phyloP scores from a whole-genome alignment of 2,329 filamentous ascomycete genomes.

The Fusarium sarcochroum region DNA sequence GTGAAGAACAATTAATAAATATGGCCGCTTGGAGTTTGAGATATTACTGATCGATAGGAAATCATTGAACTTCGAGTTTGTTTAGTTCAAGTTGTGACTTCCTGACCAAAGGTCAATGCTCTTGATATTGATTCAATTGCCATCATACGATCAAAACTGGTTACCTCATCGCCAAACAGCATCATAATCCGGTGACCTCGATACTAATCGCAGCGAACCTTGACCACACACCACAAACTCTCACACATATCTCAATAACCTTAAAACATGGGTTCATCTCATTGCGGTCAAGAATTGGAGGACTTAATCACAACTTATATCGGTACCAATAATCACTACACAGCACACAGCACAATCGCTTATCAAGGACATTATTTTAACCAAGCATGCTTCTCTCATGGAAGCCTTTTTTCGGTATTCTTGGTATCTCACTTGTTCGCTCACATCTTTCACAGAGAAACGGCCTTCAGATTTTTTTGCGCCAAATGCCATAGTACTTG shows the following conservation, averaged over 20 bases:
- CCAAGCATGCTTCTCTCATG: constrained; percentile 42
- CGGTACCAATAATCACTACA: no score
- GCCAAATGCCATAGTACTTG: constrained; percentile 66
- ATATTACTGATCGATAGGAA: not conserved
- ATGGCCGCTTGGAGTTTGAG: not conserved
- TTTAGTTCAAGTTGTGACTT: constrained; percentile 8
- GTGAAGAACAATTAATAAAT: not conserved
- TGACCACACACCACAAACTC: not conserved
- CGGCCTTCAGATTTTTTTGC: constrained; percentile 57
- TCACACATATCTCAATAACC: not conserved
- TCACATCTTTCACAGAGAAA: constrained; percentile 49
- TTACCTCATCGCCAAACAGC: constrained; percentile 5
- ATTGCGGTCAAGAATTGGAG: no score
- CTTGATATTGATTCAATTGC: constrained; percentile 4
- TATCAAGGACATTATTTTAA: constrained; percentile 39
- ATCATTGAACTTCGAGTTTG: not conserved
- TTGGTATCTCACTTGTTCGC: constrained; percentile 48
- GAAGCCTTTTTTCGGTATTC: constrained; percentile 44
- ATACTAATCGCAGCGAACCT: not conserved
- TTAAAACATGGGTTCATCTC: not conserved
- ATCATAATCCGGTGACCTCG: constrained; percentile 20
- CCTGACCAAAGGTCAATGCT: not conserved
- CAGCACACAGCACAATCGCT: constrained; percentile 13
- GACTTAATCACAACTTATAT: not conserved
- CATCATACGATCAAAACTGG: constrained; percentile 31